Percentiles rank a stretch among this genome's conserved stretches.
phyloP scores from a whole-genome alignment of 2,329 filamentous ascomycete genomes.

The Fusarium equiseti region DNA sequence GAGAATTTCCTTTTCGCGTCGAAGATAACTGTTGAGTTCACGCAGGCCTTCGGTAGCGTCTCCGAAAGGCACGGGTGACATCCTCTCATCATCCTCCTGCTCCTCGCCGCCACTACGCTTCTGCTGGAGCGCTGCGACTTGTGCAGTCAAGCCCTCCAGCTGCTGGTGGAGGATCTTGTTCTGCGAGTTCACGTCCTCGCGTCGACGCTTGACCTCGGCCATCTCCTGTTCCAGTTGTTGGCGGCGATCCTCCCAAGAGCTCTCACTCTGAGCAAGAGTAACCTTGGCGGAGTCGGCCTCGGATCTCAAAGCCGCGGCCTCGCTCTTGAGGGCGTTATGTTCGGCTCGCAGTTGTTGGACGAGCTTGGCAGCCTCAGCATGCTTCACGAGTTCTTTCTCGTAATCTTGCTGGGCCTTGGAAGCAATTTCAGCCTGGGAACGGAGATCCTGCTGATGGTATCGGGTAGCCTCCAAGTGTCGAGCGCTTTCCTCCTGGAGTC shows the following conservation, averaged over 20 bases:
- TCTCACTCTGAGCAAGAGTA: conserved; percentile 81
- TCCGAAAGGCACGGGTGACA: conserved; percentile 64
- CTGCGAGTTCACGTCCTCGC: conserved; percentile 87
- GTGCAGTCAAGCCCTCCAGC: conserved; percentile 82
- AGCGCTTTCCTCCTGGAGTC: conserved; percentile 86
- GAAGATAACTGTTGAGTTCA: conserved; percentile 90
- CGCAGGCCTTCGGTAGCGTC: conserved; percentile 80
- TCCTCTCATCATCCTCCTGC: conserved; percentile 63
- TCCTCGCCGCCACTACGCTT: conserved; percentile 68
- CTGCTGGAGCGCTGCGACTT: conserved; percentile 84
- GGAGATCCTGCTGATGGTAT: conserved; percentile 90
- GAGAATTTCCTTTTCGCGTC: conserved; percentile 96
- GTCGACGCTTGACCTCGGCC: conserved; percentile 78
- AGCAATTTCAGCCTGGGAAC: conserved; percentile 92
- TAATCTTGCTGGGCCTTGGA: conserved; percentile 95
- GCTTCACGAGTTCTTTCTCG: conserved; percentile 92
- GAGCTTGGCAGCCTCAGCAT: conserved; percentile 91
- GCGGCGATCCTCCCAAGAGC: conserved; percentile 87
- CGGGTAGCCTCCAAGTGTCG: conserved; percentile 82
- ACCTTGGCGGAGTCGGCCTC: conserved; percentile 89
- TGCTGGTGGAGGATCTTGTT: conserved; percentile 93
- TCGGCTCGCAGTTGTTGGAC: conserved; percentile 84
- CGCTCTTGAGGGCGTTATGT: conserved; percentile 83
- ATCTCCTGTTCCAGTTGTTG: conserved; percentile 88
- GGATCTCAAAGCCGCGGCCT: conserved; percentile 78